Conservation (phyloP, 2,329 filamentous ascomycete species). For the Capronia americana region DNA sequence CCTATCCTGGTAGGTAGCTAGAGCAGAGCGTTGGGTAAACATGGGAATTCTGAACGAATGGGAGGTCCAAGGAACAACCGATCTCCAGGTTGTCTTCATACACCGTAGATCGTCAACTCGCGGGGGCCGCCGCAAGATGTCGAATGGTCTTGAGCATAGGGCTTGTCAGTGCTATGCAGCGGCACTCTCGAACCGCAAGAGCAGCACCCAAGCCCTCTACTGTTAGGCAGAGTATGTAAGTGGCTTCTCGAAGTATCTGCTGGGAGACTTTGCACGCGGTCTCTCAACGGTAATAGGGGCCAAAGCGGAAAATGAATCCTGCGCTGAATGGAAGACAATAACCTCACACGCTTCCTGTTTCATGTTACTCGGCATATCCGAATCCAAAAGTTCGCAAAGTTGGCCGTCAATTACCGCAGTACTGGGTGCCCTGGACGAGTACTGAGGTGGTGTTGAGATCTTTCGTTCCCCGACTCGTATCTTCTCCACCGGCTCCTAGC, state of each 20-base stretch:
- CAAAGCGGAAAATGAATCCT: background rate
- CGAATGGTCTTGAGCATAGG: background rate
- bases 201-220: background rate
- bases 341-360: background rate
- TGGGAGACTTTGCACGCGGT: background rate
- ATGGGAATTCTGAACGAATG: background rate
- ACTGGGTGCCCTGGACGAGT: background rate
- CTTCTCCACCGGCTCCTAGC: conserved; percentile 3
- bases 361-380: background rate
- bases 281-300: background rate
- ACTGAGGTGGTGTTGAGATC: background rate
- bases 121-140: background rate
- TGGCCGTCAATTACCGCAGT: background rate
- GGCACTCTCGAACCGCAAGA: background rate
- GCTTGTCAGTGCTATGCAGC: background rate
- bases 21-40: background rate
- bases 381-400: background rate
- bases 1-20: background rate
- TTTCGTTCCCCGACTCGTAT: conserved; percentile 5
- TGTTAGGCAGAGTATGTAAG: background rate
- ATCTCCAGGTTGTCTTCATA: background rate
- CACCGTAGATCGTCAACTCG: no score
- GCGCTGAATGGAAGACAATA: background rate
- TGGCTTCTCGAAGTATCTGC: background rate
- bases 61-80: background rate